A percentile compares a stretch with the other conserved stretches of the same genome.
Evolutionary conservation across 345 rosid genomes (phyloP).

Genomic region (Xanthoceras sorbifolium): DNA sequence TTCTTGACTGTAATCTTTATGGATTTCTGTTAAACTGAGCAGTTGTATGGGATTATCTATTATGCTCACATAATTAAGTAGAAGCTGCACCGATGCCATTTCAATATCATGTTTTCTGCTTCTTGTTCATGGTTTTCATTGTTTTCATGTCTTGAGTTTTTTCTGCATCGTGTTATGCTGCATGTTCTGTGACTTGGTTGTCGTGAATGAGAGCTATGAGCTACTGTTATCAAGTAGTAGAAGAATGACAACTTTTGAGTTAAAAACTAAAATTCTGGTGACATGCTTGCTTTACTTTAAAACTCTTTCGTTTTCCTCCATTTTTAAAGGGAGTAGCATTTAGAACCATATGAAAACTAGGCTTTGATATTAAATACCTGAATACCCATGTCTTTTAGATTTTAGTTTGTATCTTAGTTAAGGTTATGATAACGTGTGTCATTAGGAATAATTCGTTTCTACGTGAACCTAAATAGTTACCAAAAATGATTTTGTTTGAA

Average conservation of each 20-base stretch:
- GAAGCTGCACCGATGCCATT: not conserved
- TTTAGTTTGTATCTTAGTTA: not conserved
- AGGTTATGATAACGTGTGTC: not conserved
- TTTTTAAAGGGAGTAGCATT: not conserved
- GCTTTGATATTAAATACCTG: not conserved
- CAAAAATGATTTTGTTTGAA: too few relatives aligned
- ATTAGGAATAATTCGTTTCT: too few relatives aligned
- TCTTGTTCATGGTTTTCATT: not conserved
- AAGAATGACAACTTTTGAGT: not conserved
- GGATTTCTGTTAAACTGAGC: conserved; percentile 1
- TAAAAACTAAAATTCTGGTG: not conserved
- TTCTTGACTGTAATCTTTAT: not conserved
- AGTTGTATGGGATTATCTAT: not conserved
- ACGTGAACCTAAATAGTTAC: too few relatives aligned
- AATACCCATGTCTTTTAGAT: not conserved
- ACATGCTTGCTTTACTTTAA: too few relatives aligned
- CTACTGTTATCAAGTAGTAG: not conserved
- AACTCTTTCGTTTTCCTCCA: too few relatives aligned
- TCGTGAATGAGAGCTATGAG: not conserved
- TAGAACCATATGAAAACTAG: not conserved
- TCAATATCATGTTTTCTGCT: not conserved
- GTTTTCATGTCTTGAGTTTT: not conserved
- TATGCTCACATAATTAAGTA: conserved; percentile 1
- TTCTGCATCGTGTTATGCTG: not conserved
- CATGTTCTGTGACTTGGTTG: not conserved